Evolutionary conservation across 2,329 filamentous ascomycete species (phyloP).

Genomic region (Paecilomyces sp.): DNA sequence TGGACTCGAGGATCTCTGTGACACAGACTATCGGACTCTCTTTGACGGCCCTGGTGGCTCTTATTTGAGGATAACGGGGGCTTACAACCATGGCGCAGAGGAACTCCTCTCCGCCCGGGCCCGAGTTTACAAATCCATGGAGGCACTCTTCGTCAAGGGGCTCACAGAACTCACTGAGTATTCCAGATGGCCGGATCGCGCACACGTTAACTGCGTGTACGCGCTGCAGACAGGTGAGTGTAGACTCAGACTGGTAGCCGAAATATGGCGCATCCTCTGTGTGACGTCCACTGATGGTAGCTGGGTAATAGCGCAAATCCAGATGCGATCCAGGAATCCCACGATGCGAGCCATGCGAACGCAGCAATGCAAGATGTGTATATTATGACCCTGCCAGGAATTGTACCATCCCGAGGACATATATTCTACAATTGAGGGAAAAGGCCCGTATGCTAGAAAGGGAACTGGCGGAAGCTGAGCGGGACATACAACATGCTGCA

Average conservation of each 20-base stretch:
- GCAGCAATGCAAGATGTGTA: conserved; percentile 84
- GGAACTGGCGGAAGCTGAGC: conserved; percentile 71
- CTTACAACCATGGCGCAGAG: conserved; percentile 13
- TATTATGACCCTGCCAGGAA: conserved; percentile 89
- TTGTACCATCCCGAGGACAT: conserved; percentile 78
- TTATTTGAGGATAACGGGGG: neutral
- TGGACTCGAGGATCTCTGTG: neutral
- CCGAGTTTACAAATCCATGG: conserved; percentile 20
- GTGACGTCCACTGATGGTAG: conserved; percentile 1
- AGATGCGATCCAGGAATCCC: conserved; percentile 90
- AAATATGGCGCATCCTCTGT: neutral
- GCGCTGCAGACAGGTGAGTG: conserved; percentile 42
- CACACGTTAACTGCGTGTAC: conserved; percentile 45
- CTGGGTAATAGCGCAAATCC: conserved; percentile 68
- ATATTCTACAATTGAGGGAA: conserved; percentile 87
- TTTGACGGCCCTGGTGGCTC: neutral
- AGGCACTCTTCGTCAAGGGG: conserved; percentile 18
- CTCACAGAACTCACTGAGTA: conserved; percentile 22
- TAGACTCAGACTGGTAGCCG: neutral
- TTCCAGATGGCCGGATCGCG: conserved; percentile 32
- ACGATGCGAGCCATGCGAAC: conserved; percentile 84
- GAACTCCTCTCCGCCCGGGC: conserved; percentile 9
- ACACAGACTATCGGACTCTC: neutral
- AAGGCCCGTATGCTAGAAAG: conserved; percentile 74
- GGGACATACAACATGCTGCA: conserved; percentile 63